A percentile compares a stretch with the other conserved stretches of the same genome.
These are phyloP conservation scores for Wickerhamomyces bisporus DNA, from an alignment of 805 yeast species.

Conservation along the genomic window DNA sequence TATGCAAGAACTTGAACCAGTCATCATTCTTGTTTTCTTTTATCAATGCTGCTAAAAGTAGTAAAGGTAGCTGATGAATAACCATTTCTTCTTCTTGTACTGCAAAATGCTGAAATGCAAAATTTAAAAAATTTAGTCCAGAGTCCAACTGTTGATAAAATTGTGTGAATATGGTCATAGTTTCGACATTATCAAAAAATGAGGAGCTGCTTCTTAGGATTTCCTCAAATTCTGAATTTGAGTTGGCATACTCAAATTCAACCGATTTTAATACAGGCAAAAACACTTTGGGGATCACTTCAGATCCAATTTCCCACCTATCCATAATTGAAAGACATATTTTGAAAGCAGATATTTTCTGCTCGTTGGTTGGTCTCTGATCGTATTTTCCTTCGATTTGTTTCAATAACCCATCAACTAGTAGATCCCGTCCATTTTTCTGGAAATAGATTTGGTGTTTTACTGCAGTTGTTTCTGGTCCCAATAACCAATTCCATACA, in stretches of 20 bases:
- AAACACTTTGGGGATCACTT: conserved; percentile 64
- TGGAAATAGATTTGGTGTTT: conserved; percentile 43
- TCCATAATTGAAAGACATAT: conserved; percentile 77
- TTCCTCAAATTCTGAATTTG: conserved; percentile 31
- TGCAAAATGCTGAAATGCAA: conserved; percentile 59
- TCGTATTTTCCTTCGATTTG: conserved; percentile 32
- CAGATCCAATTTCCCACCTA: conserved; percentile 88
- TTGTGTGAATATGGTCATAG: conserved; percentile 71
- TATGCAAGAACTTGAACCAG: conserved; percentile 37
- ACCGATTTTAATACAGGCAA: conserved; percentile 57
- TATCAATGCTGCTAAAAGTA: conserved; percentile 45
- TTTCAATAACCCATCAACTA: conserved; percentile 49
- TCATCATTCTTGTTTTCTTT: conserved; percentile 13
- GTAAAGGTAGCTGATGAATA: conserved; percentile 67
- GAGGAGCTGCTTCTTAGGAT: conserved; percentile 54
- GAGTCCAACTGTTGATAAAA: conserved; percentile 39
- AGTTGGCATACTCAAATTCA: conserved; percentile 24
- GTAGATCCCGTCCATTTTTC: conserved; percentile 44
- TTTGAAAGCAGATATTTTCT: conserved; percentile 47
- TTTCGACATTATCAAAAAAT: conserved; percentile 84
- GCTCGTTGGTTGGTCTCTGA: conserved; percentile 22
- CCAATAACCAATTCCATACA: conserved; percentile 88
- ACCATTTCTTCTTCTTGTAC: conserved; percentile 86
- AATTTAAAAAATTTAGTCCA: conserved; percentile 46
- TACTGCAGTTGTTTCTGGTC: conserved; percentile 48